Percentiles rank a stretch among this genome's conserved stretches.
Conservation (phyloP, 345 rosid genomes). For the Syzygium jambos region DNA sequence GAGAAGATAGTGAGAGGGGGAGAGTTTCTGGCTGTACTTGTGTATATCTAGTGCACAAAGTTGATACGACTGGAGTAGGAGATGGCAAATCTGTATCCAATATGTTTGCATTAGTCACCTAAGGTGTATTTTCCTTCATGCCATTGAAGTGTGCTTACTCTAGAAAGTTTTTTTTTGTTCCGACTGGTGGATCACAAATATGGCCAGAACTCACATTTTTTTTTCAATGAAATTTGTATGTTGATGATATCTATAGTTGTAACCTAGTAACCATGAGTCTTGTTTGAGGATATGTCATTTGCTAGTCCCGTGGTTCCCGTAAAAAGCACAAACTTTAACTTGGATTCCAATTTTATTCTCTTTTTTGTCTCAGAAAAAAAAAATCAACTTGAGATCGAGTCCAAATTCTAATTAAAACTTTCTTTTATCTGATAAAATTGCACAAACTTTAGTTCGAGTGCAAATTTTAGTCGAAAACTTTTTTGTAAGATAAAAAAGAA, state of each 20-base stretch:
- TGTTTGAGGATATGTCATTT: not conserved
- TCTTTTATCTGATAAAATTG: not conserved
- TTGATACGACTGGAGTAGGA: not conserved
- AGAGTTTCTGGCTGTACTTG: not conserved
- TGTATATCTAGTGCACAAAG: not conserved
- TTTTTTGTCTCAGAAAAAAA: not conserved
- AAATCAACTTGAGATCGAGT: not conserved
- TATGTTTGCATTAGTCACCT: not conserved
- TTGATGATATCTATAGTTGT: not conserved
- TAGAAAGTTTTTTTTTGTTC: not conserved
- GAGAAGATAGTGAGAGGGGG: not conserved
- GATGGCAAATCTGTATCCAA: not conserved
- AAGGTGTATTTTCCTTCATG: too few relatives aligned
- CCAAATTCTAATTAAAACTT: not conserved
- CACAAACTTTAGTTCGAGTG: not conserved
- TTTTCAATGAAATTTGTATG: not conserved
- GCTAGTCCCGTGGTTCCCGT: not conserved
- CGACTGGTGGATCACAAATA: not conserved
- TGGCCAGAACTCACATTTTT: not conserved
- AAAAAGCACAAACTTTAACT: not conserved
- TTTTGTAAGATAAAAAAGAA: not conserved
- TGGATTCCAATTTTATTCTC: not conserved
- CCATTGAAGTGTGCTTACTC: not conserved
- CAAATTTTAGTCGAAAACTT: not conserved
- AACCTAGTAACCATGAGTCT: not conserved